These are phyloP conservation scores for Ambrosiella xylebori DNA, from an alignment of 2,329 filamentous ascomycete species.

Conservation along the genomic window DNA sequence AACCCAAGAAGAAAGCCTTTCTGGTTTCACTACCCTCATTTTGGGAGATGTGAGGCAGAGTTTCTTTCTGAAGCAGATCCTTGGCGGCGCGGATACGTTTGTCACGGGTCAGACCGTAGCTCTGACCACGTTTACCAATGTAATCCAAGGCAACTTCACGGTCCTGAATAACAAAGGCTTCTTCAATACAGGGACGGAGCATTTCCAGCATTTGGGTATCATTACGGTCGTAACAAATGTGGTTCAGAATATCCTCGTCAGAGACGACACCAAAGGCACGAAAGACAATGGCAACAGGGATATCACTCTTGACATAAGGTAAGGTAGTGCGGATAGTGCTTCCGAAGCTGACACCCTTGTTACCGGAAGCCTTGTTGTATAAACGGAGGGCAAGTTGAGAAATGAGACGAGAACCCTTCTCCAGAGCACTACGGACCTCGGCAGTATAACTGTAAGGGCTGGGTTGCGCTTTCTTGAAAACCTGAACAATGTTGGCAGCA, in stretches of 20 bases:
- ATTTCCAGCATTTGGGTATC: constrained; percentile 97
- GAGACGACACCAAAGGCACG: constrained; percentile 89
- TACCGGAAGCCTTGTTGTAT: constrained; percentile 64
- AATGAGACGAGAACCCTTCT: constrained; percentile 88
- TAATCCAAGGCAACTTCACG: constrained; percentile 86
- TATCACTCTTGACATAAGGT: constrained; percentile 83
- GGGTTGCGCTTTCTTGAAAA: constrained; percentile 94
- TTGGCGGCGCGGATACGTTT: constrained; percentile 83
- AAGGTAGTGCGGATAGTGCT: constrained; percentile 80
- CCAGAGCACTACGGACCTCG: constrained; percentile 88
- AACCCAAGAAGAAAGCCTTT: constrained; percentile 95
- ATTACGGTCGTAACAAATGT: constrained; percentile 89
- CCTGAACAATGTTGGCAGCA: constrained; percentile 95
- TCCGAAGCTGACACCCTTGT: constrained; percentile 57
- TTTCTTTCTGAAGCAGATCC: constrained; percentile 93
- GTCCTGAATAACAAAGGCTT: constrained; percentile 91
- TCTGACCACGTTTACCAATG: constrained; percentile 79
- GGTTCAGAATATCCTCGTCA: constrained; percentile 93
- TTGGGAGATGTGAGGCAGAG: constrained; percentile 91
- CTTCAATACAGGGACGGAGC: constrained; percentile 90
- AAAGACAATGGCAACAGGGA: constrained; percentile 91
- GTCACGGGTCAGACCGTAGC: constrained; percentile 53
- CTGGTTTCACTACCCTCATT: constrained; percentile 84
- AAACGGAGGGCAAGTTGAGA: constrained; percentile 86
- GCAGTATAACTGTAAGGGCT: constrained; percentile 85